Evolutionary conservation across 2,329 filamentous ascomycete genomes (phyloP).

Genomic region (Diaporthe aspalathi): DNA sequence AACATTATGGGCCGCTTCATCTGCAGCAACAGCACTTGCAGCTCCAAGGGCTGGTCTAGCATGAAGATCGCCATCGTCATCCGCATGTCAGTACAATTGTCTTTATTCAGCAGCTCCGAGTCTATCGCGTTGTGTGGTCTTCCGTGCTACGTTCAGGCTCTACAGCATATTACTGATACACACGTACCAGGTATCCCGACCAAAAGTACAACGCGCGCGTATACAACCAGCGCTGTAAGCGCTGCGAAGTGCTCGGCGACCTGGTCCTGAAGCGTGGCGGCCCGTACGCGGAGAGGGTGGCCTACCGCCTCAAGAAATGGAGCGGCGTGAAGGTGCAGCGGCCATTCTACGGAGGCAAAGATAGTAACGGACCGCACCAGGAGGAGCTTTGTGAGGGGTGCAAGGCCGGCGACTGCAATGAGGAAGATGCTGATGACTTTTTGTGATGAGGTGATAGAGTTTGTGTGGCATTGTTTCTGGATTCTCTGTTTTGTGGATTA

Average conservation of each 20-base stretch:
- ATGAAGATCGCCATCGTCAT: slow-evolving; percentile 40
- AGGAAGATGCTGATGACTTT: too few species aligned
- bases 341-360: slow-evolving; percentile 9
- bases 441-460: too few species aligned
- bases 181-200: too few species aligned
- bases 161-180: too few species aligned
- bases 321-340: slow-evolving; percentile 37
- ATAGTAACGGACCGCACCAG: slow-evolving; percentile 12
- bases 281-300: slow-evolving; percentile 44
- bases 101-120: too few species aligned
- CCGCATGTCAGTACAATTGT: too few species aligned
- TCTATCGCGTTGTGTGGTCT: too few species aligned
- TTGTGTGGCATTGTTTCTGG: too few species aligned
- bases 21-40: slow-evolving; percentile 37
- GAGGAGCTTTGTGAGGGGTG: slow-evolving; percentile 9
- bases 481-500: too few species aligned
- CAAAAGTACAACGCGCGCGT: slow-evolving; percentile 44
- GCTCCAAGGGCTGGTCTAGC: slow-evolving; percentile 37
- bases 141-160: too few species aligned
- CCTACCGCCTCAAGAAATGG: slow-evolving; percentile 46
- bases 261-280: slow-evolving; percentile 39
- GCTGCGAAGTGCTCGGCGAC: slow-evolving; percentile 40
- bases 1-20: slow-evolving; percentile 41
- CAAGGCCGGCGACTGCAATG: slow-evolving; percentile 28
- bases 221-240: slow-evolving; percentile 43